These are phyloP conservation scores for Panus rudis DNA, from an alignment of 768 basidiomycete genomes.

Conservation along the genomic window DNA sequence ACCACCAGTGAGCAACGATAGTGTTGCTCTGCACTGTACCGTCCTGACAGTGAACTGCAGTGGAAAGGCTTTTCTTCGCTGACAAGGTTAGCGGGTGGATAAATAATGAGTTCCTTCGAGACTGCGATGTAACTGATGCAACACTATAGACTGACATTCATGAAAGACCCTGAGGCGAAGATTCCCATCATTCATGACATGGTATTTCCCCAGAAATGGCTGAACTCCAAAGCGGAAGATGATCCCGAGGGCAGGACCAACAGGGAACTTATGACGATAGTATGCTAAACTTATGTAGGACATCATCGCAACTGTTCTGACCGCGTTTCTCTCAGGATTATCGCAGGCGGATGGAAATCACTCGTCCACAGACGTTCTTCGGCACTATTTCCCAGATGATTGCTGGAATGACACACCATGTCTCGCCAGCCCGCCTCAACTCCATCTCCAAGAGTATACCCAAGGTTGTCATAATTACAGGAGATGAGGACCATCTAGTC, in stretches of 20 bases:
- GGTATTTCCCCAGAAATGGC: slow-evolving; percentile 58
- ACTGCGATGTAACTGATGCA: neutral
- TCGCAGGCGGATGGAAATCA: slow-evolving; percentile 38
- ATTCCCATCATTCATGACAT: slow-evolving; percentile 46
- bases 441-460: slow-evolving; percentile 43
- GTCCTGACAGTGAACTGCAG: slow-evolving; percentile 6
- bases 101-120: slow-evolving; percentile 4
- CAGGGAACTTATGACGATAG: slow-evolving; percentile 34
- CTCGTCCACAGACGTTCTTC: slow-evolving; percentile 50
- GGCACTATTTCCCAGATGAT: slow-evolving; percentile 70
- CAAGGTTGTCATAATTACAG: slow-evolving; percentile 59
- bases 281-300: neutral
- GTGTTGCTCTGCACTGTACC: neutral
- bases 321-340: slow-evolving; percentile 31
- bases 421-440: slow-evolving; percentile 27
- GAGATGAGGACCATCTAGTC: slow-evolving; percentile 59
- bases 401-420: slow-evolving; percentile 58
- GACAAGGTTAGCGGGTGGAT: neutral
- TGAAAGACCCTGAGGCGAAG: slow-evolving; percentile 37
- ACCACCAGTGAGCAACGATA: slow-evolving; percentile 44
- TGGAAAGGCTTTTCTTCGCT: slow-evolving; percentile 14
- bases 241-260: slow-evolving; percentile 60
- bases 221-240: slow-evolving; percentile 42
- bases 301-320: neutral
- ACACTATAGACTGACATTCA: slow-evolving; percentile 33